Conservation (phyloP, 805 yeast species). For the Blastobotrys peoriensis region DNA sequence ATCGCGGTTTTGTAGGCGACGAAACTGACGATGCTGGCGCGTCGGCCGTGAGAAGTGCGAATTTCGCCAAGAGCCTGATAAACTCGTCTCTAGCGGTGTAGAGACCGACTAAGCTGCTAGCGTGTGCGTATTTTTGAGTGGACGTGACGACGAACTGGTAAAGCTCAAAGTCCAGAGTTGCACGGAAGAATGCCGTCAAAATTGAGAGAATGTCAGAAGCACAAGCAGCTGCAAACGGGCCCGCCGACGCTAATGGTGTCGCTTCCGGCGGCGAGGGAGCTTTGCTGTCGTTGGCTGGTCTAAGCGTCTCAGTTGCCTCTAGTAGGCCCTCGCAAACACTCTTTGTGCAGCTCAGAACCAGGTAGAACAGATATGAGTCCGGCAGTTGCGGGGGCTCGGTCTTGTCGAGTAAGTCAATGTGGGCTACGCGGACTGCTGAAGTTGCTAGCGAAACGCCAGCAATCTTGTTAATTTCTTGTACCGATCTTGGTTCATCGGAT, state of each 20-base stretch:
- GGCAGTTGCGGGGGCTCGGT: slow-evolving; percentile 67
- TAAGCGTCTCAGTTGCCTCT: slow-evolving; percentile 24
- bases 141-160: slow-evolving; percentile 66
- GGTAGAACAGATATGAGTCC: slow-evolving; percentile 51
- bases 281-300: background rate
- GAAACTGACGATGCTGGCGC: slow-evolving; percentile 10
- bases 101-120: slow-evolving; percentile 69
- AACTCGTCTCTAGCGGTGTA: slow-evolving; percentile 53
- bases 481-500: slow-evolving; percentile 5
- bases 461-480: slow-evolving; percentile 2
- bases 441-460: slow-evolving; percentile 17
- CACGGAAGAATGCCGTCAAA: slow-evolving; percentile 50
- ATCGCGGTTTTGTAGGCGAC: background rate
- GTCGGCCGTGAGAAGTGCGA: slow-evolving; percentile 17
- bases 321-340: slow-evolving; percentile 66
- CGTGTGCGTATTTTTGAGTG: slow-evolving; percentile 74
- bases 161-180: slow-evolving; percentile 62
- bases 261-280: background rate
- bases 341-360: slow-evolving; percentile 50
- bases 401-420: slow-evolving; percentile 77
- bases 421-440: slow-evolving; percentile 46
- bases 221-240: background rate
- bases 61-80: slow-evolving; percentile 27
- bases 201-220: slow-evolving; percentile 34
- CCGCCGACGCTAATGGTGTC: background rate